Conservation (phyloP, 1,284 basidiomycete species). For the Austroboletus niveus region DNA sequence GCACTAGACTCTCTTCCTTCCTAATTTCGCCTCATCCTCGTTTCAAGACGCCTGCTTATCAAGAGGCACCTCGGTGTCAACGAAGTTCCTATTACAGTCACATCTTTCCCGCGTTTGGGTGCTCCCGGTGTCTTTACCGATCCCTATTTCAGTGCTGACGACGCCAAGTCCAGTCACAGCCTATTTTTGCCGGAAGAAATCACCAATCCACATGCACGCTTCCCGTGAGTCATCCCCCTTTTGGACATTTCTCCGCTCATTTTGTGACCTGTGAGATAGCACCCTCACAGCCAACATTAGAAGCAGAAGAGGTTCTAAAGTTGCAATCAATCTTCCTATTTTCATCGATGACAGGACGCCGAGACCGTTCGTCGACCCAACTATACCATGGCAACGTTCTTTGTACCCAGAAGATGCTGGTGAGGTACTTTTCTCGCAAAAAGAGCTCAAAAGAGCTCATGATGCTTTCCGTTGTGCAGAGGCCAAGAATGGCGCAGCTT, state of each 20-base stretch:
- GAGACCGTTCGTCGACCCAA: conserved; percentile 86
- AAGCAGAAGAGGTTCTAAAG: conserved; percentile 86
- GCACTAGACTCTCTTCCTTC: neutral
- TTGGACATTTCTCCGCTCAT: neutral
- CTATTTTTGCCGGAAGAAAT: conserved; percentile 95
- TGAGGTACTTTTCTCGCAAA: conserved; percentile 28
- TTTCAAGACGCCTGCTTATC: conserved; percentile 77
- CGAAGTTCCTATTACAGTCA: conserved; percentile 91
- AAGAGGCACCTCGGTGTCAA: conserved; percentile 80
- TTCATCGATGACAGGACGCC: conserved; percentile 89
- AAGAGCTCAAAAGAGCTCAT: conserved; percentile 10
- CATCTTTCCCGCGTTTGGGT: conserved; percentile 93
- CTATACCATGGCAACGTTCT: conserved; percentile 81
- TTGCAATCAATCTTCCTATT: conserved; percentile 93
- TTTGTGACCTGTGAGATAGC: conserved; percentile 41
- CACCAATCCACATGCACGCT: conserved; percentile 95
- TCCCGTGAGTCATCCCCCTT: conserved; percentile 70
- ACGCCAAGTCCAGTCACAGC: conserved; percentile 83
- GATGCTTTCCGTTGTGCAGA: conserved; percentile 43
- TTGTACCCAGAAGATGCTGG: conserved; percentile 82
- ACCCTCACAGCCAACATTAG: conserved; percentile 97
- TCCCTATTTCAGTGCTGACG: conserved; percentile 74
- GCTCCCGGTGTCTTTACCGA: conserved; percentile 90
- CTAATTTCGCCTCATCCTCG: conserved; percentile 5
- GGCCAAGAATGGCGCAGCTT: conserved; percentile 85